phyloP scores from a whole-genome alignment of 164 flowering plant species.

The Pachysandra terminalis region DNA sequence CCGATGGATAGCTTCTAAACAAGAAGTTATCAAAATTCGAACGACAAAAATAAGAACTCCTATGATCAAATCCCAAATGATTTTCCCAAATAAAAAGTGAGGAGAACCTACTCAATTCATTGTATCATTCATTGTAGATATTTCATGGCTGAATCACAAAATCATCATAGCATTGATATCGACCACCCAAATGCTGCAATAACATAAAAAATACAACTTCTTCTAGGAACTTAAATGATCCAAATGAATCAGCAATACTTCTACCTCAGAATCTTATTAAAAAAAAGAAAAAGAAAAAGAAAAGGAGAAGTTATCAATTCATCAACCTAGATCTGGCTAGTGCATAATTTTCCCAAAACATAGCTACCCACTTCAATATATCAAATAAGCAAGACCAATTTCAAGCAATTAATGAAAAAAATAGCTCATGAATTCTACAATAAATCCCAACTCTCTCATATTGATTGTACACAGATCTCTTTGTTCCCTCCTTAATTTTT shows the following conservation, averaged over 20 bases:
- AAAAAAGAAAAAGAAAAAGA: too few species aligned
- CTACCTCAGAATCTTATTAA: background rate
- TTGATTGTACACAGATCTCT: conserved; percentile 12
- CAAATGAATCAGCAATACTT: too few species aligned
- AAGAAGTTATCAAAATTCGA: background rate
- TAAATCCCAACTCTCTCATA: background rate
- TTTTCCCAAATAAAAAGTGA: too few species aligned
- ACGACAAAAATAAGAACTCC: background rate
- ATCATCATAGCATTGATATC: background rate
- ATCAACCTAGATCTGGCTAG: background rate
- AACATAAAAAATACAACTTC: too few species aligned
- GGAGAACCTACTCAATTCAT: background rate
- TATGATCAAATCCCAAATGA: background rate
- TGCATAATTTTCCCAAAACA: background rate
- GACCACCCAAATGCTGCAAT: too few species aligned
- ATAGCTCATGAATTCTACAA: background rate
- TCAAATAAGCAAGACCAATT: conserved; percentile 8
- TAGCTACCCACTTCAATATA: background rate
- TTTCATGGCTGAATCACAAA: background rate
- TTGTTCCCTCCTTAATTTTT: background rate
- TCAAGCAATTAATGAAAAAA: conserved; percentile 1
- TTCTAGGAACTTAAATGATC: background rate
- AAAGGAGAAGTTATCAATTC: background rate
- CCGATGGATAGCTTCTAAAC: background rate
- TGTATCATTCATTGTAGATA: background rate